These are phyloP conservation scores for Fonsecaea multimorphosa DNA, from an alignment of 2,329 filamentous ascomycete genomes.

Conservation along the genomic window DNA sequence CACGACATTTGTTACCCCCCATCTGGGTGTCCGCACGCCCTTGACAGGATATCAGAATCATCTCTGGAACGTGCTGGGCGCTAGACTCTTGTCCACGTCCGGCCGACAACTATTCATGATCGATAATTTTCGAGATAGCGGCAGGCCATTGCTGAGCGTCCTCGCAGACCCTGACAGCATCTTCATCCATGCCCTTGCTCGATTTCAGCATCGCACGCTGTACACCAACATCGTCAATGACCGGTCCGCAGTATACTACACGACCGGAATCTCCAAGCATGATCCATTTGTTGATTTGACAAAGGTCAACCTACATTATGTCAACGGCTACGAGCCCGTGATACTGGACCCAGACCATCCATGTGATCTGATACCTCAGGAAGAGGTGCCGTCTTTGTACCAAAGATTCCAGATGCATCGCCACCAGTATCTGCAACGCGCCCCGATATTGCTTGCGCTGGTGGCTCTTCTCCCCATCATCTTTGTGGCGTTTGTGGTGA, in stretches of 20 bases:
- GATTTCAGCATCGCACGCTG: slow-evolving; percentile 76
- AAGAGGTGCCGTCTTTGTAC: slow-evolving; percentile 46
- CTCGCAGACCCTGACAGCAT: slow-evolving; percentile 83
- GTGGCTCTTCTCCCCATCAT: slow-evolving; percentile 76
- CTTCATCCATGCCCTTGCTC: slow-evolving; percentile 78
- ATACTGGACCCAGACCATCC: slow-evolving; percentile 73
- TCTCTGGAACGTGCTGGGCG: slow-evolving; percentile 83
- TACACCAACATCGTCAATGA: slow-evolving; percentile 92
- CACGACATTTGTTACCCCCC: slow-evolving; percentile 86
- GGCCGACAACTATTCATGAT: slow-evolving; percentile 87
- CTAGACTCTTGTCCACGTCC: slow-evolving; percentile 78
- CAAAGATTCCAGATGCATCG: slow-evolving; percentile 46
- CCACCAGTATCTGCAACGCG: slow-evolving; percentile 54
- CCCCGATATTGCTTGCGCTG: slow-evolving; percentile 71
- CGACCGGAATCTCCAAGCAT: slow-evolving; percentile 74
- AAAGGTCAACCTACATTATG: slow-evolving; percentile 72
- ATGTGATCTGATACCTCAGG: slow-evolving; percentile 55
- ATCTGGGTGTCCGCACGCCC: slow-evolving; percentile 76
- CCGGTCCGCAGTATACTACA: slow-evolving; percentile 80
- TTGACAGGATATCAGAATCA: slow-evolving; percentile 68
- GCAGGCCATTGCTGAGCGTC: slow-evolving; percentile 77
- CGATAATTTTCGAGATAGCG: slow-evolving; percentile 82
- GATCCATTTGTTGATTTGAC: slow-evolving; percentile 77
- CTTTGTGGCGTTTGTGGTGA: slow-evolving; percentile 72
- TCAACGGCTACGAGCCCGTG: slow-evolving; percentile 74